These are phyloP conservation scores for Russula emetica DNA, from an alignment of 768 basidiomycete genomes.

Conservation along the genomic window DNA sequence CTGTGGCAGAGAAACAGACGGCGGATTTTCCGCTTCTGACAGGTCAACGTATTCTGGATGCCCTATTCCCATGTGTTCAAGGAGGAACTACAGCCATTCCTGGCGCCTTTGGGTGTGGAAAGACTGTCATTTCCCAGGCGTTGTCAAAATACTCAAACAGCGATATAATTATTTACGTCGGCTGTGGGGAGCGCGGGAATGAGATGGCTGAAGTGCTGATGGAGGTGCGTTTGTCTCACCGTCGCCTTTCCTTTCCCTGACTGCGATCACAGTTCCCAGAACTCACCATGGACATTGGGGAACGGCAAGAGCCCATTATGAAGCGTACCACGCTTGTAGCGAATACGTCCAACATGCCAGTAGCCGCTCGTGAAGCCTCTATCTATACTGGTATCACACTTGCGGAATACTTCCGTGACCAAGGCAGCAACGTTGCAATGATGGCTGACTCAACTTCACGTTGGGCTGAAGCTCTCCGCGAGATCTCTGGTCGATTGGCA, in stretches of 20 bases:
- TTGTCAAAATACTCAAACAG: constrained; percentile 99
- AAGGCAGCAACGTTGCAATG: constrained; percentile 96
- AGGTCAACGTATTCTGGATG: constrained; percentile 95
- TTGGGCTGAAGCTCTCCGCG: constrained; percentile 98
- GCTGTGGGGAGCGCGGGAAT: constrained; percentile 98
- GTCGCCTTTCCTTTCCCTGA: constrained; percentile 22
- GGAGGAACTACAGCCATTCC: constrained; percentile 97
- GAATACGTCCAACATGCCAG: constrained; percentile 99
- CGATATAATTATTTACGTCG: constrained; percentile 98
- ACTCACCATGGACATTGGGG: constrained; percentile 85
- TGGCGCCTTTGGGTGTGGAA: constrained; percentile 97
- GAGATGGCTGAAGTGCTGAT: constrained; percentile 99
- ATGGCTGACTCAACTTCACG: constrained; percentile 99
- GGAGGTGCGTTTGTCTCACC: constrained; percentile 54
- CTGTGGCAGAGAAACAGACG: constrained; percentile 91
- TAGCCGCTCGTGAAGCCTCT: constrained; percentile 97
- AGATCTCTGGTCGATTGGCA: constrained; percentile 97
- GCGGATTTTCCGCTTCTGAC: constrained; percentile 90
- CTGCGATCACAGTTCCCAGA: constrained; percentile 62
- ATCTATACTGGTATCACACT: constrained; percentile 99
- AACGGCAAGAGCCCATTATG: constrained; percentile 99
- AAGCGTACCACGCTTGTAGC: constrained; percentile 98
- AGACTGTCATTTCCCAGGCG: constrained; percentile 98
- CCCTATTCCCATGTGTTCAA: constrained; percentile 97
- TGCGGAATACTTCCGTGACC: constrained; percentile 99